Base-by-base conservation (phyloP, 2,329 filamentous ascomycete species). In the Fusarium veterinarium region DNA sequence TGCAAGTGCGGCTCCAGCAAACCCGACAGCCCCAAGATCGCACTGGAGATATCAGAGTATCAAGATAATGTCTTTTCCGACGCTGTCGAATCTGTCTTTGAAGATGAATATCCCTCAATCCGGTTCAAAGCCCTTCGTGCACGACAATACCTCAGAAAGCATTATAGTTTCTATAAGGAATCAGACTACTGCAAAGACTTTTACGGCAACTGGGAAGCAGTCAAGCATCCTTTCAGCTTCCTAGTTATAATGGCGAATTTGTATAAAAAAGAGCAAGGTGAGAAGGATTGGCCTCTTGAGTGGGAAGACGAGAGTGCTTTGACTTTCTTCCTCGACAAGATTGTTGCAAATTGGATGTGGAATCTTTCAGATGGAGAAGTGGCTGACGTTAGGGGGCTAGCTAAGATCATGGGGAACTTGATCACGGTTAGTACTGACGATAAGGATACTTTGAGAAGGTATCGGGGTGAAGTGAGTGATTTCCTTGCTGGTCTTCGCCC, bases 241-340 rank as follows among this genome's bases (percentile, higher is more conserved):
- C 17, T 51, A 6, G 8, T 1, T 5, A 25, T 37, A 9, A 5
- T 51, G 8, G 2, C 10, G 2, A 6, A 19, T 4, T 13, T 20
- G 8, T 20, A 35, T 13, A 30, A 30, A 25, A 17, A 3, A 23
- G 48, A 25, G 4, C 31, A 52, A 20, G 23, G 23, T 16, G 48
- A 51, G 30, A 20, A 37, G 6, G 3, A 16, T 8, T 37, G 25
- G 10, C 48, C 48, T 25, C 1, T 17, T 14, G 31, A 20, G 5
- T 37, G 23, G 31, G 31, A 52, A 8, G 33, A 35, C 2, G 23
- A 28, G 17, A 16, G 6, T 9, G 17, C 17, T 3, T 19, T 51
- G 8, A 16, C 2, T 5, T 35, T 17, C 5, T 35, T 25, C 11
- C 8, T 11, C 3, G 31, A 25, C 9, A 14, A 25, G 4, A 28